phyloP scores from a whole-genome alignment of 2,329 filamentous ascomycete genomes.

The Ascochyta fabae region DNA sequence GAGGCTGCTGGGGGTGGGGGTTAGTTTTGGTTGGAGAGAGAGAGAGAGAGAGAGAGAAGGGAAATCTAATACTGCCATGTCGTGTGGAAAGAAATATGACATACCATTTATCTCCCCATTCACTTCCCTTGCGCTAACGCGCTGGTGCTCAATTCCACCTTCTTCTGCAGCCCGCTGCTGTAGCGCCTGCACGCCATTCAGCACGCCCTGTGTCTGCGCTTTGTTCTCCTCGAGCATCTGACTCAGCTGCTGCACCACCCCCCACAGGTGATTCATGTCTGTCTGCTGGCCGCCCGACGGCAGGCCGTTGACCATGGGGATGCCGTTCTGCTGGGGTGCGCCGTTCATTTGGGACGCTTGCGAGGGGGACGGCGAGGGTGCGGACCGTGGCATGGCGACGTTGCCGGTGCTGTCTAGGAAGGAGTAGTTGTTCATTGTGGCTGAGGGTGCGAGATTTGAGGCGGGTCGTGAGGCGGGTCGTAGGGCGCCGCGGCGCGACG shows the following conservation, averaged over 20 bases:
- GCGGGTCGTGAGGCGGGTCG: conserved; percentile 10
- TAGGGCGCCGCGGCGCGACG: conserved; percentile 15
- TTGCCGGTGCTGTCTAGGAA: conserved; percentile 42
- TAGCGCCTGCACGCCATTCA: conserved; percentile 49
- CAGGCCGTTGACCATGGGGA: conserved; percentile 49
- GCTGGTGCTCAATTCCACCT: conserved; percentile 26
- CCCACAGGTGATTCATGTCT: conserved; percentile 53
- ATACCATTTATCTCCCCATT: conserved; percentile 48
- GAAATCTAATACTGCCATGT: too few relatives aligned
- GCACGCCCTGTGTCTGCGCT: conserved; percentile 46
- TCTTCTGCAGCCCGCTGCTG: conserved; percentile 47
- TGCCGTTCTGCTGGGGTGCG: conserved; percentile 38
- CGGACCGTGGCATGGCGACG: conserved; percentile 37
- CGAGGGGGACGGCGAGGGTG: conserved; percentile 43
- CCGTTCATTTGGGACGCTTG: conserved; percentile 39
- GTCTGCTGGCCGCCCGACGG: conserved; percentile 51
- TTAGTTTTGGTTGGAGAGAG: neutral
- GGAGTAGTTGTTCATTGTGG: conserved; percentile 47
- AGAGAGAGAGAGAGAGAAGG: too few relatives aligned
- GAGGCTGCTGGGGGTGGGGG: conserved; percentile 33
- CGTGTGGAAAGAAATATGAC: neutral
- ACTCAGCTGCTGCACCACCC: conserved; percentile 50
- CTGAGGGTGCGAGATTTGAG: neutral
- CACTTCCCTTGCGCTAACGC: conserved; percentile 33
- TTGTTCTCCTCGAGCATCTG: conserved; percentile 50